A percentile compares a stretch with the other conserved stretches of the same genome.
Conservation (phyloP, 768 basidiomycete species). For the Pleurotus djamor region DNA sequence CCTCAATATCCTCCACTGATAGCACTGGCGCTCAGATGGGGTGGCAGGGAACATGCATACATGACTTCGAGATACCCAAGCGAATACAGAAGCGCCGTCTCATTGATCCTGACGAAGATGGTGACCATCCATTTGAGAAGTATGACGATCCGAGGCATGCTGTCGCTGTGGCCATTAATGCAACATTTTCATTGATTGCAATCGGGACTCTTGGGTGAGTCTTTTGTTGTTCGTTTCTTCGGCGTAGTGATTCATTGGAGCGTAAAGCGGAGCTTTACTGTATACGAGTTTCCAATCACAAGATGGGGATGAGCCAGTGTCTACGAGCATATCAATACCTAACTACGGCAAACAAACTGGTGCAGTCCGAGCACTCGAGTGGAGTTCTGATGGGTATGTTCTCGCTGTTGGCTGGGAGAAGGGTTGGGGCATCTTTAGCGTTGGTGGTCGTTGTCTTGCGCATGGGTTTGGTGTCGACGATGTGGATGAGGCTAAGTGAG, state of each 20-base stretch:
- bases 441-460: constrained; percentile 84
- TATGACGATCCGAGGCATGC: constrained; percentile 72
- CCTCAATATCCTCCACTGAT: constrained; percentile 15
- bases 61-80: constrained; percentile 68
- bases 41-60: constrained; percentile 83
- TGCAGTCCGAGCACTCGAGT: constrained; percentile 68
- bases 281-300: constrained; percentile 68
- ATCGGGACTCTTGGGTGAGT: constrained; percentile 73
- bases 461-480: constrained; percentile 75
- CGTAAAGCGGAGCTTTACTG: constrained; percentile 59
- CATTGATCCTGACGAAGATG: constrained; percentile 44
- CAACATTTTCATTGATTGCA: constrained; percentile 79
- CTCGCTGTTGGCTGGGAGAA: constrained; percentile 89
- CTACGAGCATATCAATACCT: constrained; percentile 62
- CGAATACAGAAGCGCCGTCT: constrained; percentile 79
- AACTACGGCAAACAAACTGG: constrained; percentile 61
- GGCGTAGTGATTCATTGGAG: not conserved
- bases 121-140: constrained; percentile 16
- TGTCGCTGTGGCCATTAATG: constrained; percentile 66
- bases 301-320: constrained; percentile 52
- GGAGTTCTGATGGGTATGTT: constrained; percentile 96
- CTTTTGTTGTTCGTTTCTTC: not conserved
- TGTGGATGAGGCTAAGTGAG: constrained; percentile 53
- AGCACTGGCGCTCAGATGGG: constrained; percentile 19
- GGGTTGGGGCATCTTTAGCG: constrained; percentile 91